phyloP scores from a whole-genome alignment of 2,329 filamentous ascomycete species.

The Drechslerella dactyloides region DNA sequence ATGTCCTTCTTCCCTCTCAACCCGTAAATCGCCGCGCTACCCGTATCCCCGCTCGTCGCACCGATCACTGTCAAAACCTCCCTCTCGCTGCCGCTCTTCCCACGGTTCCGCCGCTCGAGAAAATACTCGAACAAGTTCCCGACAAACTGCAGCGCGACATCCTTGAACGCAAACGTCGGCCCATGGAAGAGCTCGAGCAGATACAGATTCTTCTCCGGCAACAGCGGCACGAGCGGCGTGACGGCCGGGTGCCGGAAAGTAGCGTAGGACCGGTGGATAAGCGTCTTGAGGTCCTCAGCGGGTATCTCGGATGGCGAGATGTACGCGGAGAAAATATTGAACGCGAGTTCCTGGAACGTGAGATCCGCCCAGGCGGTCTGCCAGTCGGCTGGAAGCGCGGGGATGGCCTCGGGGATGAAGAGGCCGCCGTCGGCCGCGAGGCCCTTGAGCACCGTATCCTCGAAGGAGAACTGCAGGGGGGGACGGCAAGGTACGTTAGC shows the following conservation, averaged over 20 bases:
- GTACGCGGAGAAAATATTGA: constrained; percentile 84
- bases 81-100: constrained; percentile 67
- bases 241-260: constrained; percentile 83
- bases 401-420: constrained; percentile 85
- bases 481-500: too few species aligned
- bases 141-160: constrained; percentile 89
- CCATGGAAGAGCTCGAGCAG: constrained; percentile 95
- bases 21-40: constrained; percentile 94
- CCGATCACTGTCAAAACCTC: constrained; percentile 81
- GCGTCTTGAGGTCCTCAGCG: constrained; percentile 75
- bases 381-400: constrained; percentile 69
- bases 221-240: constrained; percentile 78
- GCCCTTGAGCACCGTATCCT: constrained; percentile 87
- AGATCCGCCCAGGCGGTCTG: constrained; percentile 75
- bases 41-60: constrained; percentile 86
- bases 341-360: constrained; percentile 80
- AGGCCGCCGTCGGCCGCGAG: constrained; percentile 85
- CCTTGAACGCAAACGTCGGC: constrained; percentile 94
- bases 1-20: constrained; percentile 95
- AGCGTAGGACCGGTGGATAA: constrained; percentile 83
- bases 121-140: constrained; percentile 97
- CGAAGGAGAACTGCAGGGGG: constrained; percentile 75
- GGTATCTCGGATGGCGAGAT: constrained; percentile 85
- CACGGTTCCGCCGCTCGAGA: constrained; percentile 73
- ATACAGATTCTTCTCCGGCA: constrained; percentile 74